These are phyloP conservation scores for Monoraphidium neglectum DNA, from an alignment of 139 green algal species.

Conservation along the genomic window DNA sequence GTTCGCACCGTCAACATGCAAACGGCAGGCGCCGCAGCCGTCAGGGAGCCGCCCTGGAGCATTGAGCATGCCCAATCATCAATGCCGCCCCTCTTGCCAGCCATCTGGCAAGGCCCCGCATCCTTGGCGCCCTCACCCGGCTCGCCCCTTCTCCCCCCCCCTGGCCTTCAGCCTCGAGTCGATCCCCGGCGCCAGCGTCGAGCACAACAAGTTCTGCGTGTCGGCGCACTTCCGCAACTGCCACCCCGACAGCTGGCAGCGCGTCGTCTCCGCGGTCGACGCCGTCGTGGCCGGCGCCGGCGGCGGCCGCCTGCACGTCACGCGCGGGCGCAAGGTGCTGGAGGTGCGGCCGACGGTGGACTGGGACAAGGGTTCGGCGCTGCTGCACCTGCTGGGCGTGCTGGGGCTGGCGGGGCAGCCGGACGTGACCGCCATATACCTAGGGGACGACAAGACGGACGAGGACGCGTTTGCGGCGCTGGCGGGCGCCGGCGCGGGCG, in stretches of 20 bases:
- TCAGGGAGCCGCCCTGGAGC: too few species aligned
- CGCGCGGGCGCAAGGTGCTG: conserved; percentile 90
- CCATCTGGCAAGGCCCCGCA: too few species aligned
- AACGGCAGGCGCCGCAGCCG: too few species aligned
- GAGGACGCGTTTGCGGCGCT: conserved; percentile 94
- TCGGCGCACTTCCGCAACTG: conserved; percentile 95
- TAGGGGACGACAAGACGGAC: conserved; percentile 97
- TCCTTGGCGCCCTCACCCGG: background rate
- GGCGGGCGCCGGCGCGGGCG: conserved; percentile 42
- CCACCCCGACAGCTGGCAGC: conserved; percentile 52
- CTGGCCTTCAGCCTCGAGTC: background rate
- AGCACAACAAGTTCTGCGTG: conserved; percentile 98
- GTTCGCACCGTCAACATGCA: too few species aligned
- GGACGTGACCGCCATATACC: conserved; percentile 89
- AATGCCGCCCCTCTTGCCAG: too few species aligned
- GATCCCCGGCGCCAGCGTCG: conserved; percentile 83
- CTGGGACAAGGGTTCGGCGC: conserved; percentile 96
- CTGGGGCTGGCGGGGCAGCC: conserved; percentile 61
- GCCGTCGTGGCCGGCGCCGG: conserved; percentile 6
- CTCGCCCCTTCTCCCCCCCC: background rate
- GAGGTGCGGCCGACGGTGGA: conserved; percentile 91
- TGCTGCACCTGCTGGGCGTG: conserved; percentile 87
- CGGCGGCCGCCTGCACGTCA: conserved; percentile 69
- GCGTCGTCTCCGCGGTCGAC: conserved; percentile 65
- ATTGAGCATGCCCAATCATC: too few species aligned